Conservation (phyloP, 441 rosid genomes). For the Populus hybrid region DNA sequence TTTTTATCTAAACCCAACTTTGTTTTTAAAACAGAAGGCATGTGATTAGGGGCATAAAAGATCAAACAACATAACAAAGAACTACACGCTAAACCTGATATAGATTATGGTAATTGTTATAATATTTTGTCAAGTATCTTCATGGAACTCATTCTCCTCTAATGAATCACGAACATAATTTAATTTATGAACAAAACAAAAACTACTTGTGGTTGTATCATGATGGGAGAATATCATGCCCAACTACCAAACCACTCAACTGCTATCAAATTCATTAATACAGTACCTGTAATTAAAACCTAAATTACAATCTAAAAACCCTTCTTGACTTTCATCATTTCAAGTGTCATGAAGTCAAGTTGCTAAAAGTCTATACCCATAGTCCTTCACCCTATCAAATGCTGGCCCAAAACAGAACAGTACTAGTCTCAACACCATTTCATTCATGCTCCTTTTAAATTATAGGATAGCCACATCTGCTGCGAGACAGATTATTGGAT, state of each 20-base stretch:
- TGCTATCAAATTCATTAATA: background rate
- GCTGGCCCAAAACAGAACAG: background rate
- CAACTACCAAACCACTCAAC: background rate
- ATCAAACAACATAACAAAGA: background rate
- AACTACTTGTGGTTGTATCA: background rate
- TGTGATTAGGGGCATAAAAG: background rate
- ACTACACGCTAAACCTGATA: background rate
- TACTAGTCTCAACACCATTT: background rate
- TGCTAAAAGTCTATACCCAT: background rate
- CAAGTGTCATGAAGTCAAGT: too few species aligned
- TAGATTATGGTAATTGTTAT: background rate
- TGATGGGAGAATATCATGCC: background rate
- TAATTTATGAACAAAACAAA: background rate
- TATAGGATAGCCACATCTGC: background rate
- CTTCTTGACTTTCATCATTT: background rate
- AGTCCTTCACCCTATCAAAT: background rate
- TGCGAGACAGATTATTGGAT: background rate
- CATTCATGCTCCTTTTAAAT: background rate
- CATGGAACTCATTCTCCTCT: background rate
- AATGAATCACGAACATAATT: background rate
- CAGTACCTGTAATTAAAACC: background rate
- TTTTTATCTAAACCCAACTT: background rate
- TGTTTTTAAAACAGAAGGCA: background rate
- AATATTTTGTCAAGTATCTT: background rate
- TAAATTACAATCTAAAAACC: background rate